Conservation (phyloP, 306 rosid species). For the Chamaecrista fasciculata region DNA sequence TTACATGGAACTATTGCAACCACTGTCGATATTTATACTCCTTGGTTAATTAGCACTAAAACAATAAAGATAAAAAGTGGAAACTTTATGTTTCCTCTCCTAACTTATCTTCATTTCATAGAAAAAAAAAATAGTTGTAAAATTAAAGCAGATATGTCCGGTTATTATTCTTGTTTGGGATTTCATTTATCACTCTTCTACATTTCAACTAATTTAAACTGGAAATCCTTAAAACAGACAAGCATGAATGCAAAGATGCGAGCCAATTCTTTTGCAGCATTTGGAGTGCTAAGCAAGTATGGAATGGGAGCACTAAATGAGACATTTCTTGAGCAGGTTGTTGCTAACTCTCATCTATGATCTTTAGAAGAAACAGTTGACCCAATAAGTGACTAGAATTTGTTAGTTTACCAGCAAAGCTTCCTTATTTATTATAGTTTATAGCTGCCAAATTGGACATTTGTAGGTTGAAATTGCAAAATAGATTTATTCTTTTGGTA, state of each 20-base stretch:
- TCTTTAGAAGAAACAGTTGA: neutral
- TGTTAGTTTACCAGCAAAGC: neutral
- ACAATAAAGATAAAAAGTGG: neutral
- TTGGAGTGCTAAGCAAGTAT: slow-evolving; percentile 78
- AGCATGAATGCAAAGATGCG: slow-evolving; percentile 78
- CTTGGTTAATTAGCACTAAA: neutral
- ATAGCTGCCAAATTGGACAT: neutral
- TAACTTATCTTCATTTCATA: neutral
- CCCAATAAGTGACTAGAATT: neutral
- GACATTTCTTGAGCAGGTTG: slow-evolving; percentile 90
- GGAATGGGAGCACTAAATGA: slow-evolving; percentile 69
- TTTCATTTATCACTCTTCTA: neutral
- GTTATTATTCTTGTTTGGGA: neutral
- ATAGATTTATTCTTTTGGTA: neutral
- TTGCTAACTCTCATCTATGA: slow-evolving; percentile 9
- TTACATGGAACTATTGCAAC: neutral
- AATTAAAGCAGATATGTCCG: neutral
- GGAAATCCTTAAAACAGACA: slow-evolving; percentile 46
- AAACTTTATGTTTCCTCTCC: neutral
- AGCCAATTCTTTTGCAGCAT: slow-evolving; percentile 86
- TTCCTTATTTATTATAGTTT: neutral
- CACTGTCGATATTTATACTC: neutral
- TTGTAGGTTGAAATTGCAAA: neutral
- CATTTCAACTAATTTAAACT: neutral
- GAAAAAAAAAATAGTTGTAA: neutral